phyloP scores from a whole-genome alignment of 768 basidiomycete genomes.

The Pholiota microspora region DNA sequence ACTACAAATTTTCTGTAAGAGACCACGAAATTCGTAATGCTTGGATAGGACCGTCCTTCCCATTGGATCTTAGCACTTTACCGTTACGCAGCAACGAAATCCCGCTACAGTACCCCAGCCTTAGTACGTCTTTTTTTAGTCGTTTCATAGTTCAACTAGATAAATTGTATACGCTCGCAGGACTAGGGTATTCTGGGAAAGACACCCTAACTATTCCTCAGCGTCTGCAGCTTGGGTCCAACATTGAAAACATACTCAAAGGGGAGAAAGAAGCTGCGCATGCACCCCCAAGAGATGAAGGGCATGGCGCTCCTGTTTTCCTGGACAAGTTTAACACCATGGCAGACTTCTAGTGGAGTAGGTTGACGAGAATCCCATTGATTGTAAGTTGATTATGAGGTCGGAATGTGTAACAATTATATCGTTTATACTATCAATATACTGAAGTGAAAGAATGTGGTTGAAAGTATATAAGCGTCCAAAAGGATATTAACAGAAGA shows the following conservation, averaged over 20 bases:
- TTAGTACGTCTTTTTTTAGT: constrained; percentile 42
- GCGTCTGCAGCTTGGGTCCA: constrained; percentile 56
- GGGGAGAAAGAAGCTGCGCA: constrained; percentile 68
- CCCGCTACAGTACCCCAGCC: constrained; percentile 67
- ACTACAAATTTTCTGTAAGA: constrained; percentile 37
- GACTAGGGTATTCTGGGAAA: constrained; percentile 66
- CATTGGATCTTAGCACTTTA: constrained; percentile 59
- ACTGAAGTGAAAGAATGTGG: no score
- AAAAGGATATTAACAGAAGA: no score
- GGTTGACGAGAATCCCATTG: no score
- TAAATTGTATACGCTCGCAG: constrained; percentile 30
- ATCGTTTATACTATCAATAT: no score
- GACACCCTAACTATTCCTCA: constrained; percentile 56
- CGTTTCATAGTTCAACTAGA: background rate
- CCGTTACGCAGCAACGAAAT: constrained; percentile 49
- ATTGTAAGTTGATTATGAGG: no score
- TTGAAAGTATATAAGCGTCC: no score
- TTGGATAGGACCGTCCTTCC: constrained; percentile 73
- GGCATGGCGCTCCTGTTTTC: no score
- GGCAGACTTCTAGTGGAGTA: no score
- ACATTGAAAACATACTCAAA: constrained; percentile 56
- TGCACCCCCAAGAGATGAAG: constrained; percentile 42
- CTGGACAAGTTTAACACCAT: no score
- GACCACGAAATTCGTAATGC: constrained; percentile 71
- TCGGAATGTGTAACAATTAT: no score